phyloP scores from a whole-genome alignment of 495 filamentous ascomycete species.

The Podospora sp. region DNA sequence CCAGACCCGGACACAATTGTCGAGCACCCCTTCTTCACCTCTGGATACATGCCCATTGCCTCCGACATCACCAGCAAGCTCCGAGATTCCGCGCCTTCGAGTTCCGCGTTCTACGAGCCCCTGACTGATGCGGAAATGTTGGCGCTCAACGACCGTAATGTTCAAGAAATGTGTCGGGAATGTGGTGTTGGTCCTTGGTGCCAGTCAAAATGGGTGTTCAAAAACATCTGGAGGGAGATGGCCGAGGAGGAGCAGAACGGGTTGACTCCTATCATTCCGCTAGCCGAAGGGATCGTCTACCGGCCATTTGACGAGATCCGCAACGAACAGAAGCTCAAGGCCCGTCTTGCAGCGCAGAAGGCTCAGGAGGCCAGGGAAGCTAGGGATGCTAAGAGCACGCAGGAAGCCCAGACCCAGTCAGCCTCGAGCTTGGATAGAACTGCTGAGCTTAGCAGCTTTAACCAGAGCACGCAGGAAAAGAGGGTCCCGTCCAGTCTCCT shows the following conservation, averaged over 20 bases:
- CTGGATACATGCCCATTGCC: constrained; percentile 57
- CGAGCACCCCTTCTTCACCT: constrained; percentile 77
- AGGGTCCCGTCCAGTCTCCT: constrained; percentile 36
- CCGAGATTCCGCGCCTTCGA: constrained; percentile 51
- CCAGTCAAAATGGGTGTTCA: constrained; percentile 46
- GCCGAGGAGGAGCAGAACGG: constrained; percentile 70
- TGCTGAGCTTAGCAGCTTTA: constrained; percentile 33
- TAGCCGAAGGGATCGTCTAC: constrained; percentile 71
- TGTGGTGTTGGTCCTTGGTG: constrained; percentile 57
- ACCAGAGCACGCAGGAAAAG: constrained; percentile 22
- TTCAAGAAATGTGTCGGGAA: constrained; percentile 46
- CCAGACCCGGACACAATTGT: constrained; percentile 81
- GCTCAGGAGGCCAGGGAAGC: constrained; percentile 13
- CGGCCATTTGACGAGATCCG: constrained; percentile 52
- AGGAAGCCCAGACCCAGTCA: neutral
- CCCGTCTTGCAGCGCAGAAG: constrained; percentile 31
- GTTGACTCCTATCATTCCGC: constrained; percentile 67
- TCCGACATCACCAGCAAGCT: constrained; percentile 55
- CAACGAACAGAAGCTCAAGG: constrained; percentile 40
- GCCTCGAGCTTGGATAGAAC: constrained; percentile 21
- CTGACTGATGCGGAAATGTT: constrained; percentile 22
- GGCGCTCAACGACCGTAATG: constrained; percentile 38
- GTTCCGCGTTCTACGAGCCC: constrained; percentile 44
- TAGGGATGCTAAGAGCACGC: neutral
- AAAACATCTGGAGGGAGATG: constrained; percentile 68